phyloP scores from a whole-genome alignment of 371 early-diverging fungal species.

The Mortierella sp. region DNA sequence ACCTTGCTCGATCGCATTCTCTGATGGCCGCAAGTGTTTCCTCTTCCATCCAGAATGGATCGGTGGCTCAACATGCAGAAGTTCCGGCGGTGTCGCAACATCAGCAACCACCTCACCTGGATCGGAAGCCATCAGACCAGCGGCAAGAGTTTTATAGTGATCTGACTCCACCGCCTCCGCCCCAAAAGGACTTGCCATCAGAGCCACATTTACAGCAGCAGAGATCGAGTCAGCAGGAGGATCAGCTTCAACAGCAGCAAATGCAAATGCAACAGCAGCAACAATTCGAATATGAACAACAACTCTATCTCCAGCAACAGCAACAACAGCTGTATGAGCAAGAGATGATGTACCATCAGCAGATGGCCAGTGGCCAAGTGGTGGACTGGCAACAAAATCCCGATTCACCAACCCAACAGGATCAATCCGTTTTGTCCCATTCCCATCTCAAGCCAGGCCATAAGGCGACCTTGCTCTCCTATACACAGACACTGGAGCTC shows the following conservation, averaged over 20 bases:
- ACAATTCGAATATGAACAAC: slow-evolving; percentile 25
- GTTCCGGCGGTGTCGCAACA: slow-evolving; percentile 2
- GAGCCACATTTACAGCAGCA: slow-evolving; percentile 3
- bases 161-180: not conserved
- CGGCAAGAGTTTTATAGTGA: slow-evolving; percentile 3
- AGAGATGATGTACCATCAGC: slow-evolving; percentile 44
- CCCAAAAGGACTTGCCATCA: slow-evolving; percentile 6
- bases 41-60: slow-evolving; percentile 22
- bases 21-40: slow-evolving; percentile 32
- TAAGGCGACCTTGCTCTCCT: slow-evolving; percentile 73
- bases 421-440: slow-evolving; percentile 63
- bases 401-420: not conserved
- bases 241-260: slow-evolving; percentile 6
- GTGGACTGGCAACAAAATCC: slow-evolving; percentile 78
- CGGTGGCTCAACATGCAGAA: not conserved
- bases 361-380: slow-evolving; percentile 59
- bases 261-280: slow-evolving; percentile 21
- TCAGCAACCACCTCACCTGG: not conserved
- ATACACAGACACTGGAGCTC: slow-evolving; percentile 79
- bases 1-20: not conserved
- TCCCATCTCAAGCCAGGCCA: slow-evolving; percentile 75
- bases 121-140: slow-evolving; percentile 6
- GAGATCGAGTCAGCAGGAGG: not conserved
- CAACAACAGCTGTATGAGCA: slow-evolving; percentile 43
- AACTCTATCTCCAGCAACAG: slow-evolving; percentile 30